phyloP scores from a whole-genome alignment of 768 basidiomycete species.

The Gautieria morchelliformis region DNA sequence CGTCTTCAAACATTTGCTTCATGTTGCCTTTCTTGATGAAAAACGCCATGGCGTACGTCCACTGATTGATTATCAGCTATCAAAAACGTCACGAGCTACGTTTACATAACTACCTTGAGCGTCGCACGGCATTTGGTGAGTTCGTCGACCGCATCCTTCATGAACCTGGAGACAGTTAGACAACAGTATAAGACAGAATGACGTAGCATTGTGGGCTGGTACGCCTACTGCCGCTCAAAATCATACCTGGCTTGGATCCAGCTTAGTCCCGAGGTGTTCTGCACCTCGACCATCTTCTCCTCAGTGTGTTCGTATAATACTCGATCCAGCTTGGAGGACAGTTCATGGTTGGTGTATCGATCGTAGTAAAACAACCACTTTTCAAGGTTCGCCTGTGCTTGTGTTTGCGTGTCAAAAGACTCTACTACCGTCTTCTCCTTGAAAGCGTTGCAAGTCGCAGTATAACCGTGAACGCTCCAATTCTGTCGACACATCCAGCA shows the following conservation, averaged over 20 bases:
- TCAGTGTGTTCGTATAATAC: constrained; percentile 8
- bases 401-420: neutral
- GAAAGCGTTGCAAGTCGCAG: constrained; percentile 10
- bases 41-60: constrained; percentile 13
- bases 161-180: constrained; percentile 3
- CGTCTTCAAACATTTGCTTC: constrained; percentile 13
- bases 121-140: constrained; percentile 11
- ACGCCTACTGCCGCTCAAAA: neutral
- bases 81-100: neutral
- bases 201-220: neutral
- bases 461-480: constrained; percentile 12
- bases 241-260: constrained; percentile 11
- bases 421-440: constrained; percentile 1
- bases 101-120: constrained; percentile 7
- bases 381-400: constrained; percentile 10
- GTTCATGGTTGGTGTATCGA: constrained; percentile 12
- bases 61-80: neutral
- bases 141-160: constrained; percentile 12
- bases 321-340: constrained; percentile 10
- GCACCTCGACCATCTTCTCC: constrained; percentile 11
- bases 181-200: neutral
- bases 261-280: constrained; percentile 8
- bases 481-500: constrained; percentile 13
- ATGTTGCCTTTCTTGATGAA: constrained; percentile 9
- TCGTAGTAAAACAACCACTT: constrained; percentile 13